Evolutionary conservation across 805 yeast species (phyloP).

Genomic region (Tetrapisispora arboricola): DNA sequence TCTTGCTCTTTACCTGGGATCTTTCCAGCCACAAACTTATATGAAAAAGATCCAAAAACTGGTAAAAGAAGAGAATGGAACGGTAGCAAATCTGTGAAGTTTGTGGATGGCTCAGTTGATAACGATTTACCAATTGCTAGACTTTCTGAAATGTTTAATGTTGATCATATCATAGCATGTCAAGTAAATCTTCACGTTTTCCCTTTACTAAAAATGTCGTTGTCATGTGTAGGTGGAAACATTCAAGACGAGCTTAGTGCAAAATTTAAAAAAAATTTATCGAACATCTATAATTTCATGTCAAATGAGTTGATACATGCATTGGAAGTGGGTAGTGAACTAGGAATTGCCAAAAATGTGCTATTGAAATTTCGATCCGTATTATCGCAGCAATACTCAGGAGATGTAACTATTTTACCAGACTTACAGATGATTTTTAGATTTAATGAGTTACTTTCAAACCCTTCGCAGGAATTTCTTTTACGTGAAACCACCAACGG

Average conservation of each 20-base stretch:
- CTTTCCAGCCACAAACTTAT: conserved; percentile 71
- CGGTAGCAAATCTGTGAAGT: conserved; percentile 51
- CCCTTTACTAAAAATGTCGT: conserved; percentile 63
- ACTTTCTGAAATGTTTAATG: conserved; percentile 89
- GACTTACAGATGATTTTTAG: conserved; percentile 48
- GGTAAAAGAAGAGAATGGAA: conserved; percentile 75
- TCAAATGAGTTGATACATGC: conserved; percentile 69
- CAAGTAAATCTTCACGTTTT: conserved; percentile 95
- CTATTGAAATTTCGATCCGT: conserved; percentile 65
- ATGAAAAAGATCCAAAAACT: conserved; percentile 69
- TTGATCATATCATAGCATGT: conserved; percentile 91
- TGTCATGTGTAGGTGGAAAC: conserved; percentile 60
- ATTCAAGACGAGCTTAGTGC: conserved; percentile 51
- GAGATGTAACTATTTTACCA: conserved; percentile 87
- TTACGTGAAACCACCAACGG: conserved; percentile 60
- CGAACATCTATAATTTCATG: conserved; percentile 45
- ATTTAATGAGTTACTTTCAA: conserved; percentile 51
- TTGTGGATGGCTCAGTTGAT: conserved; percentile 91
- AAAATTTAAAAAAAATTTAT: conserved; percentile 40
- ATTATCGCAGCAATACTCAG: conserved; percentile 76
- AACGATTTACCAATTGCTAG: conserved; percentile 84
- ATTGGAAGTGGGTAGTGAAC: conserved; percentile 57
- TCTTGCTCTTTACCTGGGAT: conserved; percentile 89
- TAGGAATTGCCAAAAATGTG: conserved; percentile 69
- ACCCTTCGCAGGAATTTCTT: conserved; percentile 72